Evolutionary conservation across 2,329 filamentous ascomycete species (phyloP), one percentile per base, ranked within the genome.

Genomic region (Fusarium gaditjirri): DNA sequence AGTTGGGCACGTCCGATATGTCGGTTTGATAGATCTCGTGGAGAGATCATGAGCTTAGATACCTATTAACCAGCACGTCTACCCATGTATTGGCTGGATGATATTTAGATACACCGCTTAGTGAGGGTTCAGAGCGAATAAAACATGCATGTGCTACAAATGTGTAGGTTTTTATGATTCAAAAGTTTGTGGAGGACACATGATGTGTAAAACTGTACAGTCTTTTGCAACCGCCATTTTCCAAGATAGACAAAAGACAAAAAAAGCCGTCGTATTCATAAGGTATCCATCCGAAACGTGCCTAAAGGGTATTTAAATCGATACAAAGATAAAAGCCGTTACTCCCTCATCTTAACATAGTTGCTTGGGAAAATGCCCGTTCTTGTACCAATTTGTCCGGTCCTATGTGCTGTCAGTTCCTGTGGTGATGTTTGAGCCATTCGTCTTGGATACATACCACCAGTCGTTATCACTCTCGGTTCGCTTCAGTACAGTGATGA

Each of bases 401-500:
- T 98, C 96, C 90, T 92, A 74, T 11, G 23, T 6, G 23, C 17
- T 39, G 58, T 72, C 33, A 72, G 63, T 31, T 42, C 19, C 17
- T n/a, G 21, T 23, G 21, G 35, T 9, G 16, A 10, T 25, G 19
- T 27, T 19, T 27, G 27, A 25, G 16, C 35, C 7, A 23, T n/a
- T n/a, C 10, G 17, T 16, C 33, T 69, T 56, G 7, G 10, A 50
- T 64, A 88, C 90, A 76, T 86, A 92, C 90, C 95, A 98, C 95
- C 95, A 98, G 81, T 98, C 95, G 63, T 94, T 95, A 65, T 94
- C 93, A 76, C 93, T 98, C 8, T 98, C 94, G 9, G 95, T 98
- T 82, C 93, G 93, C 86, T 99, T 98, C 63, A 97, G 81, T 64
- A 99, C 94, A 2, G 94, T 98, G 73, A 99, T 98, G 62, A 98